Conservation (phyloP, 2,329 filamentous ascomycete species). For the Diplocarpon mali region DNA sequence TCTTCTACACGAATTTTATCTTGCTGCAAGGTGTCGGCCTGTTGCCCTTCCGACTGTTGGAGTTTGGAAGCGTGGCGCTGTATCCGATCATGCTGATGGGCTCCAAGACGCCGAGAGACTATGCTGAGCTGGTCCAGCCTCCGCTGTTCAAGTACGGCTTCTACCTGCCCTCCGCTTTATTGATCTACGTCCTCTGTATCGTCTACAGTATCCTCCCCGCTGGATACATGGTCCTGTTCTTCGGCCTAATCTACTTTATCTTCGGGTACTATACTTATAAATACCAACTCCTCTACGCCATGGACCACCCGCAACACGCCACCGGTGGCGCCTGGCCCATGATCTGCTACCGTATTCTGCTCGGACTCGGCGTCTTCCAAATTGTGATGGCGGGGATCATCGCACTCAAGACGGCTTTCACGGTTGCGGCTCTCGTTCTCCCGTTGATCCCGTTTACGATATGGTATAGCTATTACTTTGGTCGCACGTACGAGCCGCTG, state of each 20-base stretch:
- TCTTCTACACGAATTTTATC: slow-evolving; percentile 90
- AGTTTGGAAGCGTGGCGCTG: slow-evolving; percentile 75
- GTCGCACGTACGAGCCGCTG: slow-evolving; percentile 71
- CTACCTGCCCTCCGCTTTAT: slow-evolving; percentile 81
- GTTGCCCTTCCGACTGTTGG: slow-evolving; percentile 82
- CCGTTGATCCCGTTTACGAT: slow-evolving; percentile 71
- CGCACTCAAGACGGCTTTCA: slow-evolving; percentile 61
- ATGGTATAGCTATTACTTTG: slow-evolving; percentile 83
- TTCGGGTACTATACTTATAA: slow-evolving; percentile 88
- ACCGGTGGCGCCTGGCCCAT: slow-evolving; percentile 93
- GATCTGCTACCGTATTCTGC: slow-evolving; percentile 83
- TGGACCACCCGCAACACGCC: slow-evolving; percentile 92
- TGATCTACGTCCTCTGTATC: slow-evolving; percentile 89
- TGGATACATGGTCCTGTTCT: slow-evolving; percentile 71
- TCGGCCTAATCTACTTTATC: slow-evolving; percentile 73
- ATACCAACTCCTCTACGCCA: slow-evolving; percentile 94
- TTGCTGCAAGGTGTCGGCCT: slow-evolving; percentile 88
- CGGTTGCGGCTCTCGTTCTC: slow-evolving; percentile 58
- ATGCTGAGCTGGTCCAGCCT: slow-evolving; percentile 68
- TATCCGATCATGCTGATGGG: slow-evolving; percentile 71
- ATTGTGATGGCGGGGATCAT: slow-evolving; percentile 82
- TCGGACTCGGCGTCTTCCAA: slow-evolving; percentile 83
- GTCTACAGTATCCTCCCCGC: slow-evolving; percentile 81
- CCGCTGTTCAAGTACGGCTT: slow-evolving; percentile 92
- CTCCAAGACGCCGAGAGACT: slow-evolving; percentile 83